A percentile compares a stretch with the other conserved stretches of the same genome.
These are phyloP conservation scores for Fusarium buxicola DNA, from an alignment of 2,329 filamentous ascomycete species.

Conservation along the genomic window DNA sequence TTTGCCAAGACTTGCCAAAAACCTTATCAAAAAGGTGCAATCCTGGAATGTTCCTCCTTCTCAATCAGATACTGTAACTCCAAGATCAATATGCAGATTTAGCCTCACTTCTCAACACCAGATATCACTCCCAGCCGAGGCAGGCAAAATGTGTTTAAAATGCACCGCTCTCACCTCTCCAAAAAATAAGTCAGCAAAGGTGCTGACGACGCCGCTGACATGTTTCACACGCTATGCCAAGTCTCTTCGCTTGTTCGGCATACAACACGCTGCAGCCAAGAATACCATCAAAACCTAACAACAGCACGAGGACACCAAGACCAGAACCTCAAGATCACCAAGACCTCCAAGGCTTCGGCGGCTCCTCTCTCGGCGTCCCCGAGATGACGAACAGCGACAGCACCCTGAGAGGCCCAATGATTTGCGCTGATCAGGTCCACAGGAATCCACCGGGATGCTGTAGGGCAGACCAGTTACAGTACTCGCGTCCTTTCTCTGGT, in stretches of 20 bases:
- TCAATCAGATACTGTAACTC: no score
- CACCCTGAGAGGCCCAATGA: neutral
- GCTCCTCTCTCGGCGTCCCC: conserved; percentile 25
- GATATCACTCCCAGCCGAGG: neutral
- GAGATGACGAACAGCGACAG: conserved; percentile 28
- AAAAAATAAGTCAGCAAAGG: neutral
- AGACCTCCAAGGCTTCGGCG: neutral
- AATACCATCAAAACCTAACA: conserved; percentile 24
- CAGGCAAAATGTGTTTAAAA: neutral
- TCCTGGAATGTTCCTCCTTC: neutral
- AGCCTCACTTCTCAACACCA: neutral
- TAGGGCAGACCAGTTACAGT: conserved; percentile 36
- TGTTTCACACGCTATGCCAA: neutral
- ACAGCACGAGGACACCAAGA: conserved; percentile 11
- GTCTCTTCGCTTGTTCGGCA: conserved; percentile 12
- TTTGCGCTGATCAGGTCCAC: neutral
- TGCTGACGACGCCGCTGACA: conserved; percentile 26
- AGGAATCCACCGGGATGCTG: conserved; percentile 4
- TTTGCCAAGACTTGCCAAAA: conserved; percentile 20
- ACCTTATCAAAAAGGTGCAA: conserved; percentile 9
- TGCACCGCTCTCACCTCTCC: neutral
- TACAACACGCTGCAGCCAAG: conserved; percentile 30
- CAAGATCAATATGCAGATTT: neutral
- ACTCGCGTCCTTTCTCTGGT: conserved; percentile 24
- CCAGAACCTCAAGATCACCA: conserved; percentile 13